Evolutionary conservation across 192 early-diverging fungal species (phyloP).

Genomic region (Coemansia sp.): DNA sequence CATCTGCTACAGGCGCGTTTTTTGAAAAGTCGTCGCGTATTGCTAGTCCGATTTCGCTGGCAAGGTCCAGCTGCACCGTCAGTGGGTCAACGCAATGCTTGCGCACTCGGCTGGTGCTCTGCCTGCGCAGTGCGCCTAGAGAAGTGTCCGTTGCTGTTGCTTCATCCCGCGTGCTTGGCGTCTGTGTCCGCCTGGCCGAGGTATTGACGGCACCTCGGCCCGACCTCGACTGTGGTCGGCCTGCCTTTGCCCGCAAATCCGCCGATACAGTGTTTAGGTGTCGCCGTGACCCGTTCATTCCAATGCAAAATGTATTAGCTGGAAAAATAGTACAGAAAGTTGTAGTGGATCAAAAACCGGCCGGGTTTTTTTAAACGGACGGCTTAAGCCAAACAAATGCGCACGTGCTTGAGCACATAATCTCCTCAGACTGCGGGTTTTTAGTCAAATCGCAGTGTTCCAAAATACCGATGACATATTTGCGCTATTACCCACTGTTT

Average conservation of each 20-base stretch:
- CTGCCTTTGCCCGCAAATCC: neutral
- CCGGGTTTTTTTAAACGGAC: too few species aligned
- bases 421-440: too few species aligned
- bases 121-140: neutral
- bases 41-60: slow-evolving; percentile 19
- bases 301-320: neutral
- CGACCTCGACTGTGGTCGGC: slow-evolving; percentile 6
- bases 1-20: neutral
- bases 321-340: neutral
- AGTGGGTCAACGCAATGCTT: slow-evolving; percentile 5
- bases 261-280: neutral
- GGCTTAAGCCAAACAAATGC: too few species aligned
- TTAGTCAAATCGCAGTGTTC: too few species aligned
- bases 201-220: neutral
- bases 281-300: neutral
- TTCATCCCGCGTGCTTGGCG: neutral
- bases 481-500: neutral
- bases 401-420: too few species aligned
- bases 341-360: too few species aligned
- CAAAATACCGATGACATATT: too few species aligned
- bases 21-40: neutral
- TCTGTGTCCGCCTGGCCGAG: neutral
- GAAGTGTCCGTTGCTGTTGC: neutral
- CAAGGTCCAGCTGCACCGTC: slow-evolving; percentile 19
- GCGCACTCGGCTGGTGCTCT: neutral